These are phyloP conservation scores for Venturia carpophila DNA, from an alignment of 2,329 filamentous ascomycete species.

Conservation along the genomic window DNA sequence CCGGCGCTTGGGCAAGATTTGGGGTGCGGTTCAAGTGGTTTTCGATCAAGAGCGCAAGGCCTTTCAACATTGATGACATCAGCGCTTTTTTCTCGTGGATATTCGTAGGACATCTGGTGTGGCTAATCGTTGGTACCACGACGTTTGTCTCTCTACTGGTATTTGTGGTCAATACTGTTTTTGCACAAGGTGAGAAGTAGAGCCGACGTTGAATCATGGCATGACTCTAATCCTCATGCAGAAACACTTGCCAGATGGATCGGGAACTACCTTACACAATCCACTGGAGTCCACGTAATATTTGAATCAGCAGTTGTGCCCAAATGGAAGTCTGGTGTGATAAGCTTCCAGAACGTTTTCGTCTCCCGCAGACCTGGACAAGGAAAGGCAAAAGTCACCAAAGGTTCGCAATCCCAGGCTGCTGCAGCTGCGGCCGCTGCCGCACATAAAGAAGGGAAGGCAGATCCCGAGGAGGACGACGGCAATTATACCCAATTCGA, in stretches of 20 bases:
- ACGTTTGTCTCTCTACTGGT: slow-evolving; percentile 94
- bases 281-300: slow-evolving; percentile 84
- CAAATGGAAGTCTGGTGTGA: slow-evolving; percentile 90
- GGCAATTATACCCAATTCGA: slow-evolving; percentile 98
- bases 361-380: slow-evolving; percentile 86
- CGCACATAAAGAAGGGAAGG: slow-evolving; percentile 41
- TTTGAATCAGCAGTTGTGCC: slow-evolving; percentile 98
- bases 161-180: slow-evolving; percentile 86
- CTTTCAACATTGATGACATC: slow-evolving; percentile 95
- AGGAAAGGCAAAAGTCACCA: slow-evolving; percentile 72
- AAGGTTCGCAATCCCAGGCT: slow-evolving; percentile 78
- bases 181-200: slow-evolving; percentile 68
- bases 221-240: slow-evolving; percentile 30
- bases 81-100: slow-evolving; percentile 95
- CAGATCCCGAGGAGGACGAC: slow-evolving; percentile 56
- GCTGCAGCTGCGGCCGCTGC: slow-evolving; percentile 78
- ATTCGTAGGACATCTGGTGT: slow-evolving; percentile 83
- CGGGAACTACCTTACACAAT: slow-evolving; percentile 90
- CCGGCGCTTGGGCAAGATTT: slow-evolving; percentile 82
- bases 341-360: slow-evolving; percentile 94
- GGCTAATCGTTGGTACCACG: slow-evolving; percentile 93
- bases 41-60: slow-evolving; percentile 84
- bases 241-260: slow-evolving; percentile 91
- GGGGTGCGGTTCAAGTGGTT: slow-evolving; percentile 96
- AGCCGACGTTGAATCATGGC: slow-evolving; percentile 19